phyloP scores from a whole-genome alignment of 164 flowering plant species.

The Nelumbo lutea region DNA sequence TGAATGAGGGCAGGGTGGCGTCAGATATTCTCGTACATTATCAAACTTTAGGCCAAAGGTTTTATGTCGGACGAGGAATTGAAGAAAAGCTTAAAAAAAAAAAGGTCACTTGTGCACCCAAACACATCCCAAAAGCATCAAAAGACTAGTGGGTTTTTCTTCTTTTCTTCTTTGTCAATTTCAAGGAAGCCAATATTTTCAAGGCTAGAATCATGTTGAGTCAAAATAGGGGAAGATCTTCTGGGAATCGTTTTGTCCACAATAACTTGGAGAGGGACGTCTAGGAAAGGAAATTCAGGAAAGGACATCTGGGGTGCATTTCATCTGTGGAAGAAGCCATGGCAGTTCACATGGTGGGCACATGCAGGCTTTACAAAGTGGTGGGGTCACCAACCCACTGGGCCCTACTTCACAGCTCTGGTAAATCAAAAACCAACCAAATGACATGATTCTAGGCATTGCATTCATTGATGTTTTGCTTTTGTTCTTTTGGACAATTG shows the following conservation, averaged over 20 bases:
- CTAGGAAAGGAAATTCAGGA: background rate
- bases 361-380: background rate
- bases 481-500: background rate
- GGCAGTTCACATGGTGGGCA: conserved; percentile 3
- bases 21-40: no score
- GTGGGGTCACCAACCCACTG: background rate
- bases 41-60: no score
- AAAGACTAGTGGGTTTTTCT: background rate
- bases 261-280: background rate
- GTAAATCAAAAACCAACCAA: background rate
- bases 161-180: background rate
- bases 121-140: background rate
- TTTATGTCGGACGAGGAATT: no score
- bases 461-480: background rate
- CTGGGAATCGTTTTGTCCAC: conserved; percentile 1
- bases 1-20: no score
- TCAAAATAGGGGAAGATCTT: background rate
- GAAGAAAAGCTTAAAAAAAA: no score
- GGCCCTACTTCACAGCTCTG: background rate
- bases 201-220: background rate
- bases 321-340: background rate
- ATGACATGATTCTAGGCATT: background rate
- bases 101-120: background rate
- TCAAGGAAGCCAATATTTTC: background rate
- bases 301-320: background rate